Evolutionary conservation across 768 basidiomycete species (phyloP).

Genomic region (Hydnum rufescens): DNA sequence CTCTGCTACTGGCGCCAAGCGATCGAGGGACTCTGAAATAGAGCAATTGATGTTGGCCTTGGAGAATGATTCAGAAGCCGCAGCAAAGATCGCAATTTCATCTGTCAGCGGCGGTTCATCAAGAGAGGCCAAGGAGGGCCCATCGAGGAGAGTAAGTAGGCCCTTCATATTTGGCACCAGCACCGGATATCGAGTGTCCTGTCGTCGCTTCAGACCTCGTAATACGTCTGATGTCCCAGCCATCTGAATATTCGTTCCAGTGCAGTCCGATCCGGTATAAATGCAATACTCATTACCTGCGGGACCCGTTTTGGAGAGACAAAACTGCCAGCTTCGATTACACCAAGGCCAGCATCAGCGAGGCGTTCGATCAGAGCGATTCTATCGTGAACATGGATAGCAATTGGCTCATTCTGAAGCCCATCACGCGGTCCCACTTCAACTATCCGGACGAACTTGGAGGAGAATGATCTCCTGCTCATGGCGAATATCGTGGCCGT

Average conservation of each 20-base stretch:
- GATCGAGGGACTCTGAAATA: conserved; percentile 45
- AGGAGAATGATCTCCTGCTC: no score
- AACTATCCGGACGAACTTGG: conserved; percentile 32
- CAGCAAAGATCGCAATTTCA: conserved; percentile 79
- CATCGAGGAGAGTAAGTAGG: conserved; percentile 41
- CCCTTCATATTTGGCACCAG: conserved; percentile 68
- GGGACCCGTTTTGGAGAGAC: conserved; percentile 90
- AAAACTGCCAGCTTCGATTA: conserved; percentile 74
- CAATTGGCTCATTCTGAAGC: conserved; percentile 67
- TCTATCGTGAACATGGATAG: conserved; percentile 55
- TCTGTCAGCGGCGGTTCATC: conserved; percentile 36
- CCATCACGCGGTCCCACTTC: conserved; percentile 88
- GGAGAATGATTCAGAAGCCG: conserved; percentile 73
- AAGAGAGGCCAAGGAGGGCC: conserved; percentile 26
- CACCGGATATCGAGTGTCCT: conserved; percentile 50
- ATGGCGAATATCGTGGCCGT: no score
- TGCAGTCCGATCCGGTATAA: background rate
- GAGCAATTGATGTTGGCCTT: conserved; percentile 69
- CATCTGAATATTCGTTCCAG: conserved; percentile 34
- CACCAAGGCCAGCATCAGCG: conserved; percentile 40
- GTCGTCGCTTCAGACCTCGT: conserved; percentile 30
- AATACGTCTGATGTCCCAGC: conserved; percentile 67
- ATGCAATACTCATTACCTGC: conserved; percentile 32
- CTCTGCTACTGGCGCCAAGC: conserved; percentile 39
- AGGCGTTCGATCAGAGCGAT: conserved; percentile 64